Evolutionary conservation across 1,284 basidiomycete species (phyloP).

Genomic region (Macrocystidia cucumis): DNA sequence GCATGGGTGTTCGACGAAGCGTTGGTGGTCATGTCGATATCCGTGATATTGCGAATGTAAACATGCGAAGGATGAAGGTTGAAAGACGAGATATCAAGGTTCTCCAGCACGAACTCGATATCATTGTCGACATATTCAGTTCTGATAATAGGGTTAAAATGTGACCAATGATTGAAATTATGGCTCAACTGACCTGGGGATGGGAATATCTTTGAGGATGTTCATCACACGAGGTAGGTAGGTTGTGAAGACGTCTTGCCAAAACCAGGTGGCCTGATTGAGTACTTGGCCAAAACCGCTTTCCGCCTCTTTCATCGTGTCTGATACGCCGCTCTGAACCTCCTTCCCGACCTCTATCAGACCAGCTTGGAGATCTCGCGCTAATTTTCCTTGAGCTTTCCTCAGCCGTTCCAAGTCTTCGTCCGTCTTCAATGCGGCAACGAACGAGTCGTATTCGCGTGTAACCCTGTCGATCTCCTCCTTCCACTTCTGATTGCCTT

Average conservation of each 20-base stretch:
- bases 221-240: conserved; percentile 45
- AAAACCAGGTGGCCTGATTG: conserved; percentile 61
- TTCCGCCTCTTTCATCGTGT: too few relatives aligned
- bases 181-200: conserved; percentile 44
- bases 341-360: conserved; percentile 26
- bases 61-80: conserved; percentile 60
- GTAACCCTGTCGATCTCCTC: conserved; percentile 35
- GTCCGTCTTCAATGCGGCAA: conserved; percentile 34
- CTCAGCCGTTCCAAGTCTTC: conserved; percentile 35
- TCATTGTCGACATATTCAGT: conserved; percentile 61
- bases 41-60: conserved; percentile 66
- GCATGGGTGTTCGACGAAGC: conserved; percentile 27
- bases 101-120: conserved; percentile 65
- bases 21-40: conserved; percentile 55
- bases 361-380: conserved; percentile 36
- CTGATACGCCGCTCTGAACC: too few relatives aligned
- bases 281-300: conserved; percentile 39
- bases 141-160: conserved; percentile 23
- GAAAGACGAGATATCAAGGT: conserved; percentile 57
- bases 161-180: conserved; percentile 3
- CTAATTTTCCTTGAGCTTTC: conserved; percentile 39
- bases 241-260: conserved; percentile 63
- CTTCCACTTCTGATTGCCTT: conserved; percentile 46
- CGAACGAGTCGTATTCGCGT: conserved; percentile 33
- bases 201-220: conserved; percentile 47